Evolutionary conservation across 345 rosid species (phyloP).

Genomic region (Cardamine resedifolia): DNA sequence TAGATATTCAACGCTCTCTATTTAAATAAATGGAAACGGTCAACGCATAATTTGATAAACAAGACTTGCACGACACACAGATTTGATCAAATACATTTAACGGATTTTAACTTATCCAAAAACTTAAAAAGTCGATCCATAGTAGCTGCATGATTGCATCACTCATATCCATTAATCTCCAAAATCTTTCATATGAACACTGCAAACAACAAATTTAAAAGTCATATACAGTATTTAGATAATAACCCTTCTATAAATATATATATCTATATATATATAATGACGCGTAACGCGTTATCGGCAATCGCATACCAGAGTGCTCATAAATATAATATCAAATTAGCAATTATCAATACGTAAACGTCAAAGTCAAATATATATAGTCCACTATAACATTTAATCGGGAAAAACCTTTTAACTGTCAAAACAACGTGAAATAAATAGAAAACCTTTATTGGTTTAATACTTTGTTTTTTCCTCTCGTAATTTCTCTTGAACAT

Average conservation of each 20-base stretch:
- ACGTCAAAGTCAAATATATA: slow-evolving; percentile 11
- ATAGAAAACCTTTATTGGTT: background rate
- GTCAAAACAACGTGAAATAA: background rate
- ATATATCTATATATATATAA: no score
- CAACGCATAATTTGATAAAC: background rate
- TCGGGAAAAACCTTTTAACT: background rate
- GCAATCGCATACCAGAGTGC: background rate
- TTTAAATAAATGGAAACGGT: background rate
- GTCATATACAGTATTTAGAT: no score
- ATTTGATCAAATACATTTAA: background rate
- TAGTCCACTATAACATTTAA: slow-evolving; percentile 2
- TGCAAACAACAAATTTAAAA: background rate
- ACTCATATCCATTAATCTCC: background rate
- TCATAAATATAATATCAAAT: background rate
- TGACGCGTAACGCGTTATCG: slow-evolving; percentile 2
- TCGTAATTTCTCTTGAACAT: background rate
- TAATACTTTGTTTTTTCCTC: background rate
- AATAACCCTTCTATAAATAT: no score
- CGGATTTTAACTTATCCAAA: background rate
- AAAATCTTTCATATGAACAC: background rate
- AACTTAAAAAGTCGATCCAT: background rate
- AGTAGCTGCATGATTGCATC: background rate
- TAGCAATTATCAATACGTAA: no score
- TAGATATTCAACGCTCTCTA: background rate
- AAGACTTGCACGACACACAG: slow-evolving; percentile 1